Conservation (phyloP, 208 protist genomes). For the Wallacemonas sp. region DNA sequence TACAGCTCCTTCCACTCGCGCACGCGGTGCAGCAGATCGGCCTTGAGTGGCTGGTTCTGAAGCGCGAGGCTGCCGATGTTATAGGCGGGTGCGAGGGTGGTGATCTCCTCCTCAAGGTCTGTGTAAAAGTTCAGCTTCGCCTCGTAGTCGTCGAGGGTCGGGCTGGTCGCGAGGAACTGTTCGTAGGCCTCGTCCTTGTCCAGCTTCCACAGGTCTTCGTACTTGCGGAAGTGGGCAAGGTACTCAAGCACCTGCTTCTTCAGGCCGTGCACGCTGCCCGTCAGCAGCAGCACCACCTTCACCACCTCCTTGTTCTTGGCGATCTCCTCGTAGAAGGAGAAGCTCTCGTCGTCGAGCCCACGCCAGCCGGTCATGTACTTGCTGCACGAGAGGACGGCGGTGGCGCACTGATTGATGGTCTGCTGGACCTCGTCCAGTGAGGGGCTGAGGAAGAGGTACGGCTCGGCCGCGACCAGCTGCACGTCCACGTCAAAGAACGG, state of each 20-base stretch:
- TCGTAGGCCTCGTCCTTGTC: constrained; percentile 94
- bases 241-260: constrained; percentile 94
- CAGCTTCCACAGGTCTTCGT: constrained; percentile 94
- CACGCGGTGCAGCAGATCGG: constrained; percentile 87
- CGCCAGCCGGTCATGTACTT: constrained; percentile 89
- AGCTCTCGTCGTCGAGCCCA: constrained; percentile 53
- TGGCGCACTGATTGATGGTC: constrained; percentile 94
- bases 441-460: constrained; percentile 91
- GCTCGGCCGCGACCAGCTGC: constrained; percentile 90
- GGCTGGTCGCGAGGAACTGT: constrained; percentile 77
- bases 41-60: constrained; percentile 93
- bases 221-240: constrained; percentile 88
- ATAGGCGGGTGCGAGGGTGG: constrained; percentile 74
- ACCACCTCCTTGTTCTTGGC: constrained; percentile 94
- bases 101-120: constrained; percentile 90
- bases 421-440: constrained; percentile 94
- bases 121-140: constrained; percentile 89
- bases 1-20: constrained; percentile 95
- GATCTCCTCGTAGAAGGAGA: constrained; percentile 93
- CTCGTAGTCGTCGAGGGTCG: constrained; percentile 93
- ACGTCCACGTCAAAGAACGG: constrained; percentile 96
- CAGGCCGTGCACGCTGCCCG: constrained; percentile 89
- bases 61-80: constrained; percentile 93
- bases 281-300: constrained; percentile 93
- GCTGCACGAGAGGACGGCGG: constrained; percentile 89